These are phyloP conservation scores for Serendipita vermifera DNA, from an alignment of 768 basidiomycete species.

Conservation along the genomic window DNA sequence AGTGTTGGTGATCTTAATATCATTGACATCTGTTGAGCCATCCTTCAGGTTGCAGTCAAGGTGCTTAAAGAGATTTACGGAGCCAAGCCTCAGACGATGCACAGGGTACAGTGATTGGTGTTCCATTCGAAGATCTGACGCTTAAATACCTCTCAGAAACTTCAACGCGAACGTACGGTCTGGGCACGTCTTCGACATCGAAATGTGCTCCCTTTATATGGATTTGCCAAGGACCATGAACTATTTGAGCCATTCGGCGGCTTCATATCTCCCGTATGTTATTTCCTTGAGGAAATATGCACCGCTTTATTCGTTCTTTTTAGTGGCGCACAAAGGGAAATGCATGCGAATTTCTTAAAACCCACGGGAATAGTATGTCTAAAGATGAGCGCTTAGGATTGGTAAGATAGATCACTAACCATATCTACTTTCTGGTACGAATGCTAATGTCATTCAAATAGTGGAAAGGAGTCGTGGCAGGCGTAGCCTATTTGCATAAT, in stretches of 20 bases:
- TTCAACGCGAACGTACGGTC: not conserved
- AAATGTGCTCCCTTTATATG: not conserved
- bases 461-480: not conserved
- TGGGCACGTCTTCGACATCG: not conserved
- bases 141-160: not conserved
- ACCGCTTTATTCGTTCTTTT: not conserved
- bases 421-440: not conserved
- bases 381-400: not conserved
- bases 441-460: not conserved
- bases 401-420: not conserved
- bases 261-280: conserved; percentile 1
- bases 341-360: not conserved
- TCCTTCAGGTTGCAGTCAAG: not conserved
- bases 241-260: not conserved
- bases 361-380: not conserved
- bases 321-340: not conserved
- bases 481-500: not conserved
- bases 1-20: too few relatives aligned
- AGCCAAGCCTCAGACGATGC: not conserved
- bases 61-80: not conserved
- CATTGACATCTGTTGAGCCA: too few relatives aligned
- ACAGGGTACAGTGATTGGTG: not conserved
- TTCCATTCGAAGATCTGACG: not conserved
- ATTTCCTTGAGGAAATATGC: not conserved
- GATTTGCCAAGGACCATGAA: not conserved